A percentile compares a stretch with the other conserved stretches of the same genome.
Evolutionary conservation across 768 basidiomycete species (phyloP).

Genomic region (Mycena rebaudengoi): DNA sequence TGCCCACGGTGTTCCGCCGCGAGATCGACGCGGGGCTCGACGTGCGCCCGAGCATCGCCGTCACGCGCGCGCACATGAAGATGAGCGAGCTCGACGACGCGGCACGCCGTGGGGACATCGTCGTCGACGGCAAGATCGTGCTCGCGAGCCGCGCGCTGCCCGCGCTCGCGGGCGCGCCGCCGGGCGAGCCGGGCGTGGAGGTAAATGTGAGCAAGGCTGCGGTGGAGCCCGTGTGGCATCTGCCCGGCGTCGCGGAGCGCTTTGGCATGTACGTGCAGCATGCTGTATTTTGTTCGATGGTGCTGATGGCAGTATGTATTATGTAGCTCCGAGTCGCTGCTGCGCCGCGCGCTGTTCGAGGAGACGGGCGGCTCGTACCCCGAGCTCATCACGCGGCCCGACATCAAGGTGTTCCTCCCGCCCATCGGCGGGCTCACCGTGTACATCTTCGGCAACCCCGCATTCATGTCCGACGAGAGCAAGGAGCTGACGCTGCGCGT

Average conservation of each 20-base stretch:
- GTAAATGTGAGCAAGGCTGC: conserved; percentile 92
- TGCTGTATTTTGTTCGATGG: background rate
- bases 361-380: conserved; percentile 97
- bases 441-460: conserved; percentile 92
- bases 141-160: conserved; percentile 68
- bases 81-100: conserved; percentile 91
- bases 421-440: conserved; percentile 93
- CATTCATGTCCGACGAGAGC: conserved; percentile 74
- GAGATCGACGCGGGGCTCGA: conserved; percentile 80
- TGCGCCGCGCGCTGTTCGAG: conserved; percentile 93
- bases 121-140: conserved; percentile 85
- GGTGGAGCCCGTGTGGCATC: conserved; percentile 95
- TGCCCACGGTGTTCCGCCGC: conserved; percentile 71
- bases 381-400: conserved; percentile 93
- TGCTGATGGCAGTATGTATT: background rate
- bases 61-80: conserved; percentile 95
- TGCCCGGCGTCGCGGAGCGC: conserved; percentile 93
- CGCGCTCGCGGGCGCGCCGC: no score
- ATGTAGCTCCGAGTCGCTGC: conserved; percentile 76
- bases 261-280: conserved; percentile 79
- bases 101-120: conserved; percentile 73
- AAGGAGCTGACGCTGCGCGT: conserved; percentile 89
- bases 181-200: conserved; percentile 89
- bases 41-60: conserved; percentile 90
- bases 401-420: conserved; percentile 95